Conservation (phyloP, 768 basidiomycete species). For the Leucosporidium creatinivorum region DNA sequence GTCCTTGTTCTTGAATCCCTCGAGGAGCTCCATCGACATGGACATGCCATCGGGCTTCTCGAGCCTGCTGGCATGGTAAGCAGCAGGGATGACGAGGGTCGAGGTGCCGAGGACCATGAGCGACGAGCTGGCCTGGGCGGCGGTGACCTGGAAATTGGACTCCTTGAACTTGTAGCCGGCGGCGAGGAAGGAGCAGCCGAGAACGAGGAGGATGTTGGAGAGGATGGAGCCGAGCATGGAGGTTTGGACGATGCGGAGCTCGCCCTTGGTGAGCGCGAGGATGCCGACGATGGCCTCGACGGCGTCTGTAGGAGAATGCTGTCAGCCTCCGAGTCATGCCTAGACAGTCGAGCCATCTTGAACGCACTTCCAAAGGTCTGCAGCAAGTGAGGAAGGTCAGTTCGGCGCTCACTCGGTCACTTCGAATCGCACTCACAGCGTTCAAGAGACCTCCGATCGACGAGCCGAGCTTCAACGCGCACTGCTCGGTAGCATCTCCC, state of each 20-base stretch:
- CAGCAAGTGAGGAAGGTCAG: not conserved
- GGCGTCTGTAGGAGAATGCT: not conserved
- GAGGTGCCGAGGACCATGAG: constrained; percentile 64
- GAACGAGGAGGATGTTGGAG: constrained; percentile 79
- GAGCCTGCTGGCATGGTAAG: constrained; percentile 49
- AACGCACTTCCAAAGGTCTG: not conserved
- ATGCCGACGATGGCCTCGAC: constrained; percentile 40
- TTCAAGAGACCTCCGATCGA: constrained; percentile 81
- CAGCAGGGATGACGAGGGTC: constrained; percentile 85
- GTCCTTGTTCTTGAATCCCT: constrained; percentile 38
- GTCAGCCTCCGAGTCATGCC: not conserved
- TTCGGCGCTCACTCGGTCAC: not conserved
- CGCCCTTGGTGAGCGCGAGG: constrained; percentile 68
- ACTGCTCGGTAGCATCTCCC: constrained; percentile 73
- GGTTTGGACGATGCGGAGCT: constrained; percentile 84
- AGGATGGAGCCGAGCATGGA: constrained; percentile 87
- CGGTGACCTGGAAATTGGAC: constrained; percentile 69
- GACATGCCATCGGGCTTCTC: constrained; percentile 7
- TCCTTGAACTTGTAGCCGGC: constrained; percentile 62
- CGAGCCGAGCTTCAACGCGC: constrained; percentile 62
- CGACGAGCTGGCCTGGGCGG: constrained; percentile 67
- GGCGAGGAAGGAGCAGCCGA: constrained; percentile 84
- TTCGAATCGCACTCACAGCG: constrained; percentile 42
- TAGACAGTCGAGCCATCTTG: not conserved
- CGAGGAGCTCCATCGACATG: not conserved